Evolutionary conservation across 352 stramenopile species (phyloP).

Genomic region (Blastocystis sp.): DNA sequence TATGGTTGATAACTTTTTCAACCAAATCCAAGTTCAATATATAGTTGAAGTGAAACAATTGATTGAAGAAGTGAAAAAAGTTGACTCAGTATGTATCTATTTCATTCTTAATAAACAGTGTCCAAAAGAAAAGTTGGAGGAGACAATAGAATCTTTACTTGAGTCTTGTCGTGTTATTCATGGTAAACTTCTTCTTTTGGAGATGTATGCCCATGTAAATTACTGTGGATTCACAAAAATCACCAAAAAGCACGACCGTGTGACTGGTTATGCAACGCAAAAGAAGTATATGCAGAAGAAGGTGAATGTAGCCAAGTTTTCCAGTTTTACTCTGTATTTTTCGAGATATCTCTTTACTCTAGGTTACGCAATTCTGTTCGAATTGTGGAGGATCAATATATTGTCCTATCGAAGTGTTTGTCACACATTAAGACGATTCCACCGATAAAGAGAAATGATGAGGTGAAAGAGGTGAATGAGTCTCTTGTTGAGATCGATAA

Average conservation of each 20-base stretch:
- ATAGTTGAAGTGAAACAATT: constrained; percentile 46
- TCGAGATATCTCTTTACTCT: background rate
- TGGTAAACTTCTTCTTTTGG: constrained; percentile 55
- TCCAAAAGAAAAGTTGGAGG: constrained; percentile 40
- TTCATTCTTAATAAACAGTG: background rate
- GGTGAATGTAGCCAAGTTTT: constrained; percentile 52
- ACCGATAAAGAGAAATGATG: background rate
- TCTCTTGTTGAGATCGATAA: constrained; percentile 14
- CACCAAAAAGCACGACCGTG: constrained; percentile 52
- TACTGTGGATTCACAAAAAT: constrained; percentile 60
- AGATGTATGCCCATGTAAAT: constrained; percentile 59
- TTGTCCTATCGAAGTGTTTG: constrained; percentile 36
- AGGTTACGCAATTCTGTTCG: constrained; percentile 44
- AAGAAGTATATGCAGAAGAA: constrained; percentile 61
- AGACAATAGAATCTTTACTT: constrained; percentile 3
- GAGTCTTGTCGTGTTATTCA: constrained; percentile 21
- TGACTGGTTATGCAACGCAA: constrained; percentile 54
- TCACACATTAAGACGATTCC: constrained; percentile 41
- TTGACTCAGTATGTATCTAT: background rate
- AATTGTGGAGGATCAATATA: constrained; percentile 51
- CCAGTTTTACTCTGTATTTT: constrained; percentile 25
- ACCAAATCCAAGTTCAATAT: constrained; percentile 54
- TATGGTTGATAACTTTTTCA: constrained; percentile 50
- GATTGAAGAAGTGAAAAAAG: constrained; percentile 44
- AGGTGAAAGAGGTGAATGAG: constrained; percentile 44